Evolutionary conservation across 305 asterid species (phyloP), one percentile per base, ranked within the genome.

Genomic region (Andrographis paniculata): DNA sequence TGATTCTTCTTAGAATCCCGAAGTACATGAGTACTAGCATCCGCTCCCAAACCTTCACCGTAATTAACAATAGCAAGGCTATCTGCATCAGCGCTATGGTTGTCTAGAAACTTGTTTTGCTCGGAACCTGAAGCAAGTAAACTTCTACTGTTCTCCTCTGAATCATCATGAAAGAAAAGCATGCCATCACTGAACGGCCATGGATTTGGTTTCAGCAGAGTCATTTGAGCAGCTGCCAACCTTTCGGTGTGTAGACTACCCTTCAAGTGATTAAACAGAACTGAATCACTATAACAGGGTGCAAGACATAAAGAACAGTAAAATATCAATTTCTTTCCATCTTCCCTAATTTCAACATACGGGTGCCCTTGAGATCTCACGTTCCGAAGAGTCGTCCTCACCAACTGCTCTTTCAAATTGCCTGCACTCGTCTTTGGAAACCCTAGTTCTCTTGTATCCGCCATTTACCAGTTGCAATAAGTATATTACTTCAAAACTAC

Each of bases 161-260:
- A n/a, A 68, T 68, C 78, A 58, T 52, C 61, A 39, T 67, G 61
- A 58, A 89, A 89, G 79, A 89, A 82, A 69, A 82, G 66, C 22
- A 85, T 86, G 20, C 97, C 97, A 61, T 89, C 97, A 36, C 63
- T 75, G 52, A 89, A 89, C 1, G 97, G 97, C 89, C 94, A 89
- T 1, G 94, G 97, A 53, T 89, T 89, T 15, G 80, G 71, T 64
- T 85, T 89, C 62, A 85, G 50, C 72, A 89, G 64, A 2, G 95
- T 89, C 46, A 68, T 69, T 53, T 75, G 75, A 15, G 94, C 93
- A 43, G 85, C 68, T 37, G 83, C 82, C 44, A 72, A 72, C 65
- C 79, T 82, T 74, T 70, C 79, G 1, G 74, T 40, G 57, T 89
- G 97, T 15, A 67, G 66, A 65, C 56, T 80, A 28, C 97, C 97